Base-by-base conservation (phyloP, 495 filamentous ascomycete genomes). In the Diplogelasinospora grovesii region DNA sequence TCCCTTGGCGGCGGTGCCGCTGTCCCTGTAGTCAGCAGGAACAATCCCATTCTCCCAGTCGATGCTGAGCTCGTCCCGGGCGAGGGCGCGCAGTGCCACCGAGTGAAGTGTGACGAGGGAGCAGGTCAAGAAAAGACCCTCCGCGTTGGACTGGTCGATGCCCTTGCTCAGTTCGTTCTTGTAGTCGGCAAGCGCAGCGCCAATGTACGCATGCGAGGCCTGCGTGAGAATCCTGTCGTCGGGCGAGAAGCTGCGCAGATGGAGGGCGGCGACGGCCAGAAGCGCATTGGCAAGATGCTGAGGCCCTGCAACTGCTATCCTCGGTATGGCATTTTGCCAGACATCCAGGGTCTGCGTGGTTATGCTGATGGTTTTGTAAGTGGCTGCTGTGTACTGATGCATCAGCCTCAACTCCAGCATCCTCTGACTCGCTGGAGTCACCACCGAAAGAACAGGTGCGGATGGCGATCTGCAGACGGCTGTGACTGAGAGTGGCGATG, bases 181-280 rank as follows among this genome's bases (percentile, higher is more conserved):
- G 45, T 78, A 78, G 49, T 76, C 70, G 22, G 69, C 64, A 5
- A 76, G 54, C 5, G 74, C 64, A 18, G 73, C 73, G 2, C 73
- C 74, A 68, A 75, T 75, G 50, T 78, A 78, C 11, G 66, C 60
- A 49, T 78, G 74, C n/a, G 70, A 74, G 10, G 73, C 73, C 27
- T 70, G 68, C 29, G 75, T 55, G 6, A 78, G 53, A 23, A 65
- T 65, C 48, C 64, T 64, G 41, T 78, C 72, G 20, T 73, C 60
- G 2, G 74, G 74, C 3, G 60, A 26, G 19, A 63, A 45, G 31
- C 65, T 64, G 11, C 74, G 68, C 22, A 78, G 46, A 41, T 78
- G 74, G 11, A 78, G 65, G 16, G 74, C 74, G 3, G 74, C 73
- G 5, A 78, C 71, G 31, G 74, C 73, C 9, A 78, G 60, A 15